These are phyloP conservation scores for Carex parvula DNA, from an alignment of 176 grass and related monocot species.

Conservation along the genomic window DNA sequence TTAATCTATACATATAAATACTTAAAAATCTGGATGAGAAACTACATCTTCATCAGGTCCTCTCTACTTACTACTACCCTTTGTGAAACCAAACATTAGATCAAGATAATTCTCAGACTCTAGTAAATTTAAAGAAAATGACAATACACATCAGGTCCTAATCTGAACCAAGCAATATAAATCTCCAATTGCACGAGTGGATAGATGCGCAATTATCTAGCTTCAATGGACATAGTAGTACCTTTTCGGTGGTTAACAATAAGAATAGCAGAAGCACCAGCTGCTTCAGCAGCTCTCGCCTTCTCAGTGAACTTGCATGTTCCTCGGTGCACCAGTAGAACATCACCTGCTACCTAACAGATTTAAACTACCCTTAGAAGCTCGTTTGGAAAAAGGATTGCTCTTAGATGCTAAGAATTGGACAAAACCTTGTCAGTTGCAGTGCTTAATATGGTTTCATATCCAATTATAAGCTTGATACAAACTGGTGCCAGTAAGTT, in stretches of 20 bases:
- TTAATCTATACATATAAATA: not conserved
- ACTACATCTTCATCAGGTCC: not conserved
- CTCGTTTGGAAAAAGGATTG: not conserved
- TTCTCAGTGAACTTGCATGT: conserved; percentile 83
- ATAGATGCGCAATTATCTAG: not conserved
- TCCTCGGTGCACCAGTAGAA: conserved; percentile 78
- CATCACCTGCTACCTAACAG: conserved; percentile 66
- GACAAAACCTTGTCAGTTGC: not conserved
- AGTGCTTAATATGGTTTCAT: not conserved
- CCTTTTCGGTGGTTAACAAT: conserved; percentile 79
- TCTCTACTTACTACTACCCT: not conserved
- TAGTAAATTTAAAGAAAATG: not conserved
- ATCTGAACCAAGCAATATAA: not conserved
- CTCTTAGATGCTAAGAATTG: not conserved
- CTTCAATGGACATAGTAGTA: conserved; percentile 19
- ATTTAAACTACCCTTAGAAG: not conserved
- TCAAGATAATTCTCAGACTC: not conserved
- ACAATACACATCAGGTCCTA: not conserved
- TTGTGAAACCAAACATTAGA: not conserved
- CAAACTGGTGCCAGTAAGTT: not conserved
- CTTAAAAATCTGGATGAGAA: not conserved
- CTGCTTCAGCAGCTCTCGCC: conserved; percentile 62
- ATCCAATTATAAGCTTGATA: not conserved
- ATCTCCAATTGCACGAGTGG: not conserved
- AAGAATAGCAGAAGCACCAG: conserved; percentile 94